Evolutionary conservation across 2,329 filamentous ascomycete genomes (phyloP).

Genomic region (Paecilomyces niveus): DNA sequence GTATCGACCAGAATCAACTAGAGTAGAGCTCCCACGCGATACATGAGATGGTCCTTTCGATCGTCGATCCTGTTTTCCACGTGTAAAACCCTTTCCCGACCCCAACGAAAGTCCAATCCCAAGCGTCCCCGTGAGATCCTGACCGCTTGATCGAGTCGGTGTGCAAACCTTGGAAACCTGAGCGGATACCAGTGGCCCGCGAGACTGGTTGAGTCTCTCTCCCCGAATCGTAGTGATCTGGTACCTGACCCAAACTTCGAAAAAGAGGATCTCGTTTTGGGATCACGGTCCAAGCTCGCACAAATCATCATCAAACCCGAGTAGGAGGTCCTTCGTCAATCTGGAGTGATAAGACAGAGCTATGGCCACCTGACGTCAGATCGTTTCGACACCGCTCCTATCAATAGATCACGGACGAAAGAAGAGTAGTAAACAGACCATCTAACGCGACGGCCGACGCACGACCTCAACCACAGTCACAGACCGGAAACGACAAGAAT

Average conservation of each 20-base stretch:
- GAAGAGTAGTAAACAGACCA: neutral
- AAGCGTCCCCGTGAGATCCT: neutral
- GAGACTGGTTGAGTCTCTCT: no score
- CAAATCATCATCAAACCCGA: neutral
- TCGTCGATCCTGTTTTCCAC: neutral
- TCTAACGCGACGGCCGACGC: neutral
- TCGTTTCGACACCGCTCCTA: neutral
- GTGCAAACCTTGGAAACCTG: neutral
- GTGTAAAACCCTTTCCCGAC: neutral
- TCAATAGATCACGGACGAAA: neutral
- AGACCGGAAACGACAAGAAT: neutral
- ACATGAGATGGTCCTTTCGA: neutral
- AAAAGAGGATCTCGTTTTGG: neutral
- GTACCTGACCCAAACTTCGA: neutral
- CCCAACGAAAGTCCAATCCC: neutral
- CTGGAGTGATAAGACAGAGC: conserved; percentile 3
- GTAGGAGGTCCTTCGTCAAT: neutral
- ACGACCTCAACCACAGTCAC: neutral
- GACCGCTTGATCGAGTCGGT: neutral
- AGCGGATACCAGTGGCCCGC: neutral
- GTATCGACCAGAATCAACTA: neutral
- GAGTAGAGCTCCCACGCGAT: neutral
- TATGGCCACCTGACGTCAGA: conserved; percentile 15
- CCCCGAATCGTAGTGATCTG: neutral
- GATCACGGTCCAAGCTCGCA: neutral